Conservation (phyloP, 176 grass and related monocot species). For the Typha latifolia region DNA sequence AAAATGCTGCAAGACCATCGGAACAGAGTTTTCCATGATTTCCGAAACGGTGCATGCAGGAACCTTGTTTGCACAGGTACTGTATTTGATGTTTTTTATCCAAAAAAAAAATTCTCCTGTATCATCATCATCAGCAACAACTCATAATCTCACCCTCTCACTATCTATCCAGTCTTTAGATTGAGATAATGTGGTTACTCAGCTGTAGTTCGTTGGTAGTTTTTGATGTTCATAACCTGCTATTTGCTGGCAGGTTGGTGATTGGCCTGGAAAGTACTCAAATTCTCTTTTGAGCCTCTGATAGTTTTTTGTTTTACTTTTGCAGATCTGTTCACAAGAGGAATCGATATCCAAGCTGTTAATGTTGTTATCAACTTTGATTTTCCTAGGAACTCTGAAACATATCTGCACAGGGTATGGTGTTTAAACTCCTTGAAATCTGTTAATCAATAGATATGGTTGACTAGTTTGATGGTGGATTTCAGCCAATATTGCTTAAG, state of each 20-base stretch:
- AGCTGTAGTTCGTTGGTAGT: too few species aligned
- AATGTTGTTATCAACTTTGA: slow-evolving; percentile 98
- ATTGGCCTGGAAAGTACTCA: background rate
- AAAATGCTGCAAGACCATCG: slow-evolving; percentile 96
- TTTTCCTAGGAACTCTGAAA: slow-evolving; percentile 82
- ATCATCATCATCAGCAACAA: too few species aligned
- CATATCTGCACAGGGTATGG: slow-evolving; percentile 87
- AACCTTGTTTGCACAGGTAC: slow-evolving; percentile 95
- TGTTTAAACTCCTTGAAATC: background rate
- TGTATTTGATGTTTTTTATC: background rate
- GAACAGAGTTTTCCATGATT: slow-evolving; percentile 91
- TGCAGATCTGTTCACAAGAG: slow-evolving; percentile 92
- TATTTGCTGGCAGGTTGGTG: background rate
- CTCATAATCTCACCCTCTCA: too few species aligned
- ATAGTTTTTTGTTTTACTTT: background rate
- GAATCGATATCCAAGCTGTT: slow-evolving; percentile 93
- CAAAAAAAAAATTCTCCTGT: too few species aligned
- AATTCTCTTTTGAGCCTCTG: background rate
- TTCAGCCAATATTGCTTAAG: too few species aligned
- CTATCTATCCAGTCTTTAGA: too few species aligned
- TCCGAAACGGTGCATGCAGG: slow-evolving; percentile 90
- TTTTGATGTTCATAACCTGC: too few species aligned
- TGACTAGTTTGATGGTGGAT: background rate
- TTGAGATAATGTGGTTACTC: too few species aligned
- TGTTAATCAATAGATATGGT: background rate